Conservation (phyloP, 2,329 filamentous ascomycete species). For the Trichoderma pleuroti region DNA sequence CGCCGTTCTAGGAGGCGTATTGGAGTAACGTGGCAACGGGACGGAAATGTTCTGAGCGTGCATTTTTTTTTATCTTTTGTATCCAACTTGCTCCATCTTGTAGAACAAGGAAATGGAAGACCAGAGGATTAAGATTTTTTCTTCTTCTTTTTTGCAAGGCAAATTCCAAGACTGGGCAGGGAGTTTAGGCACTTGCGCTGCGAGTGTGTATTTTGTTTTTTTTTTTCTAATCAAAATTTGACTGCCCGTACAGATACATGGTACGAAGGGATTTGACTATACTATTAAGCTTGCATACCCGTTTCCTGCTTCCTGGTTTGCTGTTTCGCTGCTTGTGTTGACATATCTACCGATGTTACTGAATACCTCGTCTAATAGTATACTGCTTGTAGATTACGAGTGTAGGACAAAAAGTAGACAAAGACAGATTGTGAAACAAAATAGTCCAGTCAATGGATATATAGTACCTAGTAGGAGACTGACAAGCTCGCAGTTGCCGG, state of each 20-base stretch:
- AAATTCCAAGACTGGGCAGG: neutral
- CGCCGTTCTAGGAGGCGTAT: constrained; percentile 20
- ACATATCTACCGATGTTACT: neutral
- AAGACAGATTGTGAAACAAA: neutral
- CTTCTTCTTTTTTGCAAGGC: neutral
- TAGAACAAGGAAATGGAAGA: neutral
- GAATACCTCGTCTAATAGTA: too few species aligned
- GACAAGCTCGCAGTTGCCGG: neutral
- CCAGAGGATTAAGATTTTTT: too few species aligned
- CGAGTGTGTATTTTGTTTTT: neutral
- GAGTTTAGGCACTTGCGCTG: neutral
- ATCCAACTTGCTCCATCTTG: constrained; percentile 22
- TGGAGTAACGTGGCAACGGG: constrained; percentile 27
- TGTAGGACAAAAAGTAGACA: neutral
- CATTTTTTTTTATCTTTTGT: constrained; percentile 4
- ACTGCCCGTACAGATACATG: neutral
- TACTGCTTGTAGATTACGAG: neutral
- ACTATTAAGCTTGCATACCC: neutral
- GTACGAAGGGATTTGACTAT: neutral
- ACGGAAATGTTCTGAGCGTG: constrained; percentile 1
- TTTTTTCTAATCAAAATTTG: neutral
- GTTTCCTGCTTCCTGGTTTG: neutral
- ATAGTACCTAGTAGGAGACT: neutral
- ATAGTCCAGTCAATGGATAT: neutral
- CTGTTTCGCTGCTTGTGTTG: neutral